Conservation (phyloP, 1,139 yeast species). For the Blastobotrys arbuscula region DNA sequence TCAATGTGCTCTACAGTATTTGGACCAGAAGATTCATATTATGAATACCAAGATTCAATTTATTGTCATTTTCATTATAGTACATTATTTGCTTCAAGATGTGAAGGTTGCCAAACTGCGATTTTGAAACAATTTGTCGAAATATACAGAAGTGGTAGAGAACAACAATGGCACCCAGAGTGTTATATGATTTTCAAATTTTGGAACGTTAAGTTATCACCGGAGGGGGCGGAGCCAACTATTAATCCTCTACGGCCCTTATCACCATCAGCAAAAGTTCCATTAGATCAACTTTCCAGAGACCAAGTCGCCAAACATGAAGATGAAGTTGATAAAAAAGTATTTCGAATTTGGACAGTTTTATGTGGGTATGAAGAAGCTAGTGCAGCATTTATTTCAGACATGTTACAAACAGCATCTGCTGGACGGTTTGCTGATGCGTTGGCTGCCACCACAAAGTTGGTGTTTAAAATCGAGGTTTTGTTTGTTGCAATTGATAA, state of each 20-base stretch:
- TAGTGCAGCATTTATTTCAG: slow-evolving; percentile 87
- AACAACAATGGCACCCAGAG: slow-evolving; percentile 98
- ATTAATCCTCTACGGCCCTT: slow-evolving; percentile 23
- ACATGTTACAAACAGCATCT: slow-evolving; percentile 84
- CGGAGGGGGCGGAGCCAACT: slow-evolving; percentile 23
- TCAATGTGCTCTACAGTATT: slow-evolving; percentile 81
- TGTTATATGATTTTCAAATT: slow-evolving; percentile 96
- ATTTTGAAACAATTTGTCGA: slow-evolving; percentile 93
- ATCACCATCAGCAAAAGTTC: slow-evolving; percentile 18
- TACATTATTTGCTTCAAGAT: slow-evolving; percentile 73
- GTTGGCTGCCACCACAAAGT: slow-evolving; percentile 61
- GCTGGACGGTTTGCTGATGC: slow-evolving; percentile 70
- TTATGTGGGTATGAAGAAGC: slow-evolving; percentile 87
- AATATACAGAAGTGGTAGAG: slow-evolving; percentile 84
- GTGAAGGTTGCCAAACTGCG: slow-evolving; percentile 91
- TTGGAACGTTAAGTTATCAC: slow-evolving; percentile 73
- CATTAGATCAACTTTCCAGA: slow-evolving; percentile 40
- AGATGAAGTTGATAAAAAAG: slow-evolving; percentile 54
- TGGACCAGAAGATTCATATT: slow-evolving; percentile 88
- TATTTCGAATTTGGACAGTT: slow-evolving; percentile 81
- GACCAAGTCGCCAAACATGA: slow-evolving; percentile 54
- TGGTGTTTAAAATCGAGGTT: slow-evolving; percentile 70
- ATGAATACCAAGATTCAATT: slow-evolving; percentile 76
- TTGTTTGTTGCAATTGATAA: slow-evolving; percentile 72
- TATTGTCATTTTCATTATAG: slow-evolving; percentile 93